Evolutionary conservation across 2,329 filamentous ascomycete genomes (phyloP), one percentile per base, ranked within the genome.

Genomic region (Penicillium corylophilum): DNA sequence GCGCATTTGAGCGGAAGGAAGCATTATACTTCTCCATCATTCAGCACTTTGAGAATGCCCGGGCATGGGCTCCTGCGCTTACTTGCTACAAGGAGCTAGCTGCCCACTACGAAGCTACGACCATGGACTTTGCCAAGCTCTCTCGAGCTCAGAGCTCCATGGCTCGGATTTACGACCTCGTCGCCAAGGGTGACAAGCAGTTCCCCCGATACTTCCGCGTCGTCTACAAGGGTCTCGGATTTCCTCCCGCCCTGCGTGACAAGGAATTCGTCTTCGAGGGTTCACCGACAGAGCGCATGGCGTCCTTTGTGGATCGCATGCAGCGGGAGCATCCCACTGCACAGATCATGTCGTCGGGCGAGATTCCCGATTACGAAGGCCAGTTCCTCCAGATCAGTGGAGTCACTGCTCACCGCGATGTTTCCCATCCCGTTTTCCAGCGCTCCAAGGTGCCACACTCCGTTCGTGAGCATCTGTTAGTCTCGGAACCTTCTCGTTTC

Each of bases 261-360:
- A 96, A 96, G 74, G 87, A 93, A 53, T 97, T 90, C 70, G 87
- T 97, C 49, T 95, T 95, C 63, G 90, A 97, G 71, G 91, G 89
- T 0, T 83, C 85, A 1, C 80, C 87, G 0, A 84, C 79, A 6
- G 93, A 97, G 71, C 83, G 88, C 20, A 84, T 90, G 36, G 83
- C 85, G 1, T 86, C 85, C 4, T 97, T 97, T 63, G 90, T 89
- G 1, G 92, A 96, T 68, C 87, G 90, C 44, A 90, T 97, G 83
- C 92, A 95, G 67, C 88, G 92, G 69, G 87, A 95, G 64, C 90
- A 95, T 66, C 93, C 92, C 3, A 79, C 87, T 2, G 92, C 93
- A 3, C 88, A 94, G 64, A 87, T 96, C 53, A 78, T 95, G 38
- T 85, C 84, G 3, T 80, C 81, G 26, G 83, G 83, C 6, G 84